Base-by-base conservation (phyloP, 2,329 filamentous ascomycete genomes). In the Curvularia sp. region DNA sequence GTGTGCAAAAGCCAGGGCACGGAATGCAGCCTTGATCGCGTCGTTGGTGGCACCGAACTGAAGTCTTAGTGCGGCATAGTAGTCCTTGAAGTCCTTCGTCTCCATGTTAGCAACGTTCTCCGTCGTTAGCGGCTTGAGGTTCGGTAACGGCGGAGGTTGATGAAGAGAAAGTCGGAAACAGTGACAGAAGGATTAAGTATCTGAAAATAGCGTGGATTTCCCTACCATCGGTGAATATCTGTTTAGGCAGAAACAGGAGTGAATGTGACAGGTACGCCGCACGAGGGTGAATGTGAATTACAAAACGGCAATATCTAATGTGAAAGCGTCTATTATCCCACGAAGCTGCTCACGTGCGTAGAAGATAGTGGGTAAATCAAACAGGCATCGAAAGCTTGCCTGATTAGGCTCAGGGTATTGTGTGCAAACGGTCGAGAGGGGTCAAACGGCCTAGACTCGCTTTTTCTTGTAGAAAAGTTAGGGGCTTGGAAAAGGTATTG, bases 1-100 rank as follows among this genome's bases (percentile, higher is more conserved):
- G 74, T 87, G 97, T 72, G 97, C 96, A 79, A 97, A 97, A 18
- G 94, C 94, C 57, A 97, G 83, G 48, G 92, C 90, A 76, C 97
- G 97, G 81, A 97, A 98, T 2, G 94, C 93, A 78, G 96, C 96
- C 76, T 97, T 97, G 76, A 98, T 97, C 31, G 96, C 92, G 54
- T 86, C 81, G 2, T 90, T 80, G 1, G 90, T 88, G n/a, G 94
- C 91, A 61, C 80, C 84, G 76, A 92, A 93, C 68, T 82, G 82
- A 26, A 98, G 90, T 12, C 93, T 93, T 20, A 98, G 87, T 5
- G 89, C 85, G 65, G 87, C 85, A 78, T 98, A 98, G 4, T 94
- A 93, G 70, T 98, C 90, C 74, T 90, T 80, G 10, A 84, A 43
- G 1, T 8, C 41, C 31, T 43, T 39, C 35, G 49, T 31, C 18